Evolutionary conservation across 1,139 yeast species (phyloP), one percentile per base, ranked within the genome.

Genomic region (Diutina scorzettiae): DNA sequence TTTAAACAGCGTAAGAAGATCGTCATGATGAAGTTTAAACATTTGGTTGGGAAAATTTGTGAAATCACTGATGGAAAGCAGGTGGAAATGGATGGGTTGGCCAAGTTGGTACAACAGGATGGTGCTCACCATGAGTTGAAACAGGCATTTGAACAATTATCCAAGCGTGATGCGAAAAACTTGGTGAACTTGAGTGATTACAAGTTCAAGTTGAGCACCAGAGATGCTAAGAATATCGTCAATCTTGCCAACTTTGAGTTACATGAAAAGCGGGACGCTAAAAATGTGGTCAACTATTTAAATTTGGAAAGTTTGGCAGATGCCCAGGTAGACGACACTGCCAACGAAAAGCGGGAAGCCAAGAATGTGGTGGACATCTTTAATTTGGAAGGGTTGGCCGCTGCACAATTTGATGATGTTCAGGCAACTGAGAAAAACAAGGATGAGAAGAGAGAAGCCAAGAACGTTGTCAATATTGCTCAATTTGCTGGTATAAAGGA

Each of bases 301-400:
- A 41, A 19, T 7, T 37, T 49, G 18, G 42, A 44, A 27, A n/a
- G 21, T 7, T 28, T 28, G 31, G 31, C 6, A 8, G 23, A 32
- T 4, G 20, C 18, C 4, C 12, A 14, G 12, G 3, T 16, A 12
- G 14, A 31, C 23, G 14, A 27, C n/a, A 16, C 9, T 5, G 8
- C 21, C 32, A 43, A 25, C 21, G 37, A 45, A 14, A 51, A 53
- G 45, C 49, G 59, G 41, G 57, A 53, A 5, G 52, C 50, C 3
- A 58, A 56, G 47, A 52, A 53, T 29, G 54, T 57, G 5, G 41
- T 52, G 3, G 47, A 49, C 36, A 48, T 54, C 40, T 12, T n/a
- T 11, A 21, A 18, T 17, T 19, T 30, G n/a, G 19, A 30, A 16
- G 20, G 16, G 8, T 11, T 24, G 7, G 33, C 7, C 7, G 19